Conservation (phyloP, 768 basidiomycete species). For the Astraeus odoratus region DNA sequence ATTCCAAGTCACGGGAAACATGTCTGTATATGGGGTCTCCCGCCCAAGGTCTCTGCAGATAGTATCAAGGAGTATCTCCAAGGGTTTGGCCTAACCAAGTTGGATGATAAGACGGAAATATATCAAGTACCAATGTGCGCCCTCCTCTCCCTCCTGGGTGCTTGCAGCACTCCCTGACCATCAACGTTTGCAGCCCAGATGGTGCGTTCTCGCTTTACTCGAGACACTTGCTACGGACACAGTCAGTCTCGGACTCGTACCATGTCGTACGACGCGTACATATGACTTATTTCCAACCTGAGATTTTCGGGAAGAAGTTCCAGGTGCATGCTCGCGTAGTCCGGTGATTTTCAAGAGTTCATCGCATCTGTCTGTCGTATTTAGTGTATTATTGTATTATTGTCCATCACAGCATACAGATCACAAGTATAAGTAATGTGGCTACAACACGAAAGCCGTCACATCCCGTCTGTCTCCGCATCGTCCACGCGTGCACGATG, state of each 20-base stretch:
- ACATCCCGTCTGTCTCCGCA: conserved; percentile 66
- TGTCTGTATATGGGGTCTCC: conserved; percentile 59
- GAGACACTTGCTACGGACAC: conserved; percentile 49
- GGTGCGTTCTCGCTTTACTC: conserved; percentile 39
- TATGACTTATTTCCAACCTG: conserved; percentile 42
- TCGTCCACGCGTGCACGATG: conserved; percentile 60
- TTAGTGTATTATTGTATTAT: conserved; percentile 6
- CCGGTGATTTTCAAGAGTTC: conserved; percentile 36
- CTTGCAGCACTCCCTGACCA: conserved; percentile 4
- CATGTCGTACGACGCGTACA: conserved; percentile 58
- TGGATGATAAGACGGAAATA: conserved; percentile 38
- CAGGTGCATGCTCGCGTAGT: conserved; percentile 43
- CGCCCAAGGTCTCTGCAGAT: conserved; percentile 35
- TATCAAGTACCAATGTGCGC: conserved; percentile 47
- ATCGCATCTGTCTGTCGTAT: background rate
- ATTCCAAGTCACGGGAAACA: conserved; percentile 40
- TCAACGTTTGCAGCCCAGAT: conserved; percentile 26
- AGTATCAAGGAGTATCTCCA: conserved; percentile 36
- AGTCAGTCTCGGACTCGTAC: conserved; percentile 59
- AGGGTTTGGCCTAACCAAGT: conserved; percentile 37
- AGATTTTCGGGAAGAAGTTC: conserved; percentile 31
- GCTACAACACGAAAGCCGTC: conserved; percentile 24
- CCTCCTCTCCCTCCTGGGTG: background rate
- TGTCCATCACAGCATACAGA: conserved; percentile 8
- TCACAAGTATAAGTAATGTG: conserved; percentile 14